Evolutionary conservation across 2,329 filamentous ascomycete genomes (phyloP).

Genomic region (Fusarium sp.): DNA sequence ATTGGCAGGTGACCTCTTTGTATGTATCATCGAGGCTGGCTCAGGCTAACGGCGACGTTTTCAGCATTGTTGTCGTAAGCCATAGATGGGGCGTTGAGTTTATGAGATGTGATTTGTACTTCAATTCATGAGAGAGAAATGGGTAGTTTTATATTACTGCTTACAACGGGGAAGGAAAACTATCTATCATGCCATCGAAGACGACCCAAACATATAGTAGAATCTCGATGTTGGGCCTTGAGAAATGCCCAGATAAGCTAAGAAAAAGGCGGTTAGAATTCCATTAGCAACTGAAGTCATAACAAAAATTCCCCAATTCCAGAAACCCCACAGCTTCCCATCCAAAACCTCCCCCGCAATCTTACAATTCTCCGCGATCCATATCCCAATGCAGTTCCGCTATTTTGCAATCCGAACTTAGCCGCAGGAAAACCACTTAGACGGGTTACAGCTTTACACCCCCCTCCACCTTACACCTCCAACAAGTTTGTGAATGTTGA

Average conservation of each 20-base stretch:
- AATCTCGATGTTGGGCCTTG: background rate
- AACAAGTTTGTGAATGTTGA: slow-evolving; percentile 33
- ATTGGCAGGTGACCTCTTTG: slow-evolving; percentile 38
- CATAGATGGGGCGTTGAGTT: slow-evolving; percentile 2
- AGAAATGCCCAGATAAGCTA: background rate
- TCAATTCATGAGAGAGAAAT: background rate
- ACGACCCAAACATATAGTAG: background rate
- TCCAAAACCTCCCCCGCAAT: slow-evolving; percentile 24
- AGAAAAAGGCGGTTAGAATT: background rate
- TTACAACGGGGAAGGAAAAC: background rate
- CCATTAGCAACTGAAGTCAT: background rate
- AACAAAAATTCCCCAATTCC: slow-evolving; percentile 12
- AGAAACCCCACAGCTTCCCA: slow-evolving; percentile 34
- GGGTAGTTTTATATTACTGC: background rate
- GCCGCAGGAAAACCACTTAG: slow-evolving; percentile 33
- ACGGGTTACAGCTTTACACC: background rate
- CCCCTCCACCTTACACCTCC: slow-evolving; percentile 22
- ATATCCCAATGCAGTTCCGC: slow-evolving; percentile 42
- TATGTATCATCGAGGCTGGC: slow-evolving; percentile 23
- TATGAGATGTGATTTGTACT: background rate
- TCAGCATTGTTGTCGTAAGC: slow-evolving; percentile 21
- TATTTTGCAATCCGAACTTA: slow-evolving; percentile 50
- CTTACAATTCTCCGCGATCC: slow-evolving; percentile 34
- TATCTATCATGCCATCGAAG: background rate
- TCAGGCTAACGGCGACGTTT: slow-evolving; percentile 11